These are phyloP conservation scores for Mucor racemosus DNA, from an alignment of 371 early-diverging fungal genomes.

Conservation along the genomic window DNA sequence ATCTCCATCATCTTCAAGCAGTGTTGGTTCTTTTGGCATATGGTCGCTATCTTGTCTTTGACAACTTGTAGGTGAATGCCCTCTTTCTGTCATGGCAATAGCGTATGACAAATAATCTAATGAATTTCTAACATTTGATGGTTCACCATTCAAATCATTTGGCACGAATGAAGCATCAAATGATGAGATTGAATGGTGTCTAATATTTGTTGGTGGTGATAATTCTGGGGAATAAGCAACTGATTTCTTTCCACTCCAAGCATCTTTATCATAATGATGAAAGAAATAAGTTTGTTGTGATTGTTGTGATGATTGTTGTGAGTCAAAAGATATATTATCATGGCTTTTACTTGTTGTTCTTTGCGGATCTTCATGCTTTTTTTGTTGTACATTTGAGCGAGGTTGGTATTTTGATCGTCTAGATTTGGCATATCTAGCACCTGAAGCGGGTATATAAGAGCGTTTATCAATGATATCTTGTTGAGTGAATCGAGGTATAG, in stretches of 20 bases:
- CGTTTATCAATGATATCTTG: conserved; percentile 45
- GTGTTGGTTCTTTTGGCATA: conserved; percentile 14
- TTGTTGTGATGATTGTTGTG: neutral
- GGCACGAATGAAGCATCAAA: conserved; percentile 17
- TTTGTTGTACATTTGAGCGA: neutral
- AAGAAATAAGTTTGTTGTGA: conserved; percentile 3
- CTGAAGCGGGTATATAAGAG: conserved; percentile 22
- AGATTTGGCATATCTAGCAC: conserved; percentile 17
- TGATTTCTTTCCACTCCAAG: neutral
- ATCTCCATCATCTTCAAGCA: conserved; percentile 9
- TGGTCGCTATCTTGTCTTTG: conserved; percentile 25
- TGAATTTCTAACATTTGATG: conserved; percentile 25
- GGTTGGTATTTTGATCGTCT: conserved; percentile 21
- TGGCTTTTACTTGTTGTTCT: neutral
- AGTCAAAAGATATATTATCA: neutral
- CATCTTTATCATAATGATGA: conserved; percentile 11
- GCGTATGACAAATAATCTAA: conserved; percentile 46
- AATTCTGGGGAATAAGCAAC: neutral
- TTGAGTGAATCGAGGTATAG: conserved; percentile 51
- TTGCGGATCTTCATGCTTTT: conserved; percentile 1
- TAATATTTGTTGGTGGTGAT: neutral
- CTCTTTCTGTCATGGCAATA: conserved; percentile 42
- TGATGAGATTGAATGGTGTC: conserved; percentile 10
- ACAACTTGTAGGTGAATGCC: neutral
- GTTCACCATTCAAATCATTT: conserved; percentile 9